Base-by-base conservation (phyloP, 73 alveolate species). In the Paramecium tetraurelia region DNA sequence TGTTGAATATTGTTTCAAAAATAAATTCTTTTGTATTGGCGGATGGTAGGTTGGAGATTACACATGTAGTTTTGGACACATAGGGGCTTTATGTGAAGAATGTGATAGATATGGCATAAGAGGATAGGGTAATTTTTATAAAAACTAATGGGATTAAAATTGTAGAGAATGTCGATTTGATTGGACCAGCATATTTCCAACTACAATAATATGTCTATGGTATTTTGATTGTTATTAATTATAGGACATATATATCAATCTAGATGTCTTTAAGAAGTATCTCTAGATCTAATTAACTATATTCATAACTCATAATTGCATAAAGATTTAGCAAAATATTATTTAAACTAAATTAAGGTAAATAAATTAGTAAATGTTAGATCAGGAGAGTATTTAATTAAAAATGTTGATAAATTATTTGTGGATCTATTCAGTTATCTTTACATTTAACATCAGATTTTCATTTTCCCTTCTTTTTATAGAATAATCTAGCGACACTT, bases 21-120 rank as follows among this genome's bases (percentile, higher is more conserved):
- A 68, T 68, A 3, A 7, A 68, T 16, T 18, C 2, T 18, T 53
- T 22, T 85, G 93, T 85, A 21, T 10, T 7, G 93, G 93, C 2
- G 93, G 93, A 29, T 21, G 38, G 72, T 6, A 43, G 9, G 68
- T 58, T 11, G 93, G 93, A 40, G 48, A 85, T 53, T 3, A 85
- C 1, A 9, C 40, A 16, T 85, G 93, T 35, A 29, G 59, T 12
- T 46, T 50, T 36, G 93, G 93, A 22, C 68, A 85, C 59, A 85
- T 85, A 29, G 93, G 93, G 27, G 93, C 70, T 1, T 31, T 85
- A 9, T 85, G 93, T 35, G 38, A 85, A 41, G 93, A 85, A 18
- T 85, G 93, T 58, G 93, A 85, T 12, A 71, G 58, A 7, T 27
- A 68, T 31, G 11, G 27, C 1, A 31, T 68, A 7, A 31, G 29